Conservation (phyloP, 2,329 filamentous ascomycete species). For the Cryphonectria japonica region DNA sequence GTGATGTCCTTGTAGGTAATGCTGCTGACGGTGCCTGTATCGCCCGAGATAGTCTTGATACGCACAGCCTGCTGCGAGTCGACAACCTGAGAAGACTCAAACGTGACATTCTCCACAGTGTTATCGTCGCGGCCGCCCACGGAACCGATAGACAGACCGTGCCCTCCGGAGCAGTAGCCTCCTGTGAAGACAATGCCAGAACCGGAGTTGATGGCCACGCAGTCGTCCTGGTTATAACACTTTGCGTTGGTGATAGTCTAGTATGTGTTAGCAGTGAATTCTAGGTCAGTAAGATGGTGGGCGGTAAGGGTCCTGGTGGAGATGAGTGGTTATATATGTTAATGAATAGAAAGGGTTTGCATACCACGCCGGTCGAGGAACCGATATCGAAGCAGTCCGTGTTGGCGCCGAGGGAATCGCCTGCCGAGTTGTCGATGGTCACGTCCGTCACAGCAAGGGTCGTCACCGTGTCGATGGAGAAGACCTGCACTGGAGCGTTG, state of each 20-base stretch:
- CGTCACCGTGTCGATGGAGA: too few relatives aligned
- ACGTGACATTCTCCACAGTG: conserved; percentile 53
- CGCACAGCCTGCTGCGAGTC: conserved; percentile 54
- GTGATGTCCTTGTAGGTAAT: conserved; percentile 19
- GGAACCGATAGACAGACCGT: conserved; percentile 60
- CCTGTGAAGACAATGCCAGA: conserved; percentile 44
- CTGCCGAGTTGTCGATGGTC: conserved; percentile 60
- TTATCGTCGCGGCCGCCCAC: conserved; percentile 59
- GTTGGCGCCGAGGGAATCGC: conserved; percentile 48
- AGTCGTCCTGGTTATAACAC: conserved; percentile 64
- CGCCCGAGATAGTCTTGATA: conserved; percentile 18
- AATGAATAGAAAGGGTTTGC: too few relatives aligned
- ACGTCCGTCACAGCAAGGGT: conserved; percentile 52
- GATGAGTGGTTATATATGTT: too few relatives aligned
- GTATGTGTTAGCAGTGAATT: too few relatives aligned
- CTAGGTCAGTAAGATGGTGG: too few relatives aligned
- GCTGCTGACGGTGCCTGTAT: conserved; percentile 4
- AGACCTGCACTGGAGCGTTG: conserved; percentile 42
- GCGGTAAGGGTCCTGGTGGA: too few relatives aligned
- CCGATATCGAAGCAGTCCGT: conserved; percentile 59
- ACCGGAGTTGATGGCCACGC: conserved; percentile 61
- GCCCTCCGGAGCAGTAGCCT: conserved; percentile 51
- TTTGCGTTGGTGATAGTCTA: conserved; percentile 53
- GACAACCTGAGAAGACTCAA: conserved; percentile 50
- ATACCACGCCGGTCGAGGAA: too few relatives aligned